Base-by-base conservation (phyloP, 768 basidiomycete genomes). In the Naganishia antarctica region DNA sequence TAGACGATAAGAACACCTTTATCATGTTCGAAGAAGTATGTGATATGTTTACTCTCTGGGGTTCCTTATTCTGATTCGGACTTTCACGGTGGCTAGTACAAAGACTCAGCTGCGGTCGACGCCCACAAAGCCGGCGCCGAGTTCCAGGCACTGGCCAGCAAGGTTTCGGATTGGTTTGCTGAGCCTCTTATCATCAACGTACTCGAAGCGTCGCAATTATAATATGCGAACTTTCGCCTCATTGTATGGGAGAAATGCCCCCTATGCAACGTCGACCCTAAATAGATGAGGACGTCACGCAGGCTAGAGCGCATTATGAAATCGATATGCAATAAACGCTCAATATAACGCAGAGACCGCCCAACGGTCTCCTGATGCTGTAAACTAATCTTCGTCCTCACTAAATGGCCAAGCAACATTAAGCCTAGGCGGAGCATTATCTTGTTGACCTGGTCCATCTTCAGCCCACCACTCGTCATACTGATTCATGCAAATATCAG, bases 391-490 rank as follows among this genome's bases (percentile, higher is more conserved):
- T 48, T 77, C 76, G 7, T 72, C 73, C 9, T 77, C 76, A 53
- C 73, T 71, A 70, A 77, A 77, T 11, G 76, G 74, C 76, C 76
- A 77, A n/a, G 76, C 74, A 1, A 77, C 74, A 1, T 70, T 74
- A 61, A 77, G 69, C 51, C 76, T 68, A 37, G 76, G 76, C 15
- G 76, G 76, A 1, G 71, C 73, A 34, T 71, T 73, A 59, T 75
- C 76, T 60, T 70, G 66, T 43, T 64, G 68, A 5, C 76, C 76
- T 50, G 75, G 68, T 16, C 76, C 76, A 43, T 69, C 73, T 32
- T 73, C 72, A 45, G 72, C 69, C 74, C 74, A 77, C 76, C 76
- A 77, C 57, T 76, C 74, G 40, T 76, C 74, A 65, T 77, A 77
- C 73, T 76, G 57, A 21, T 13, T 7, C 11, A 32, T 41, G 29